A percentile compares a stretch with the other conserved stretches of the same genome.
phyloP scores from a whole-genome alignment of 352 stramenopile genomes.

The Phytopythium chamaehyphon region DNA sequence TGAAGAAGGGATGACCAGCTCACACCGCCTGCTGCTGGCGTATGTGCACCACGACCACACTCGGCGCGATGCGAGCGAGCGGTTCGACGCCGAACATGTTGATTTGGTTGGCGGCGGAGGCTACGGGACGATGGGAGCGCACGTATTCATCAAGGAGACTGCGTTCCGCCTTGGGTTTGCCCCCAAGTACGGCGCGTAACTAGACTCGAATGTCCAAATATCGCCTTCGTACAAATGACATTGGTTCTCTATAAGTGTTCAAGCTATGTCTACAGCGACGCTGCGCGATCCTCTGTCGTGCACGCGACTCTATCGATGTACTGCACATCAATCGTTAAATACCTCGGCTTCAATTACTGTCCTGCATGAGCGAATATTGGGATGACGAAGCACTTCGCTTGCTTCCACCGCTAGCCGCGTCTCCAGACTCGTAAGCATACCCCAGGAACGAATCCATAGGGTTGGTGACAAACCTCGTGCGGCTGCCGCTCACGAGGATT shows the following conservation, averaged over 20 bases:
- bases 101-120: slow-evolving; percentile 31
- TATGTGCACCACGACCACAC: slow-evolving; percentile 63
- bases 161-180: slow-evolving; percentile 71
- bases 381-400: slow-evolving; percentile 4
- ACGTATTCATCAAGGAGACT: slow-evolving; percentile 74
- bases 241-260: too few species aligned
- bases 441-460: slow-evolving; percentile 3
- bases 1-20: slow-evolving; percentile 1
- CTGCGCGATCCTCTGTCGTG: background rate
- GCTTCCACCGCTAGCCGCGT: background rate
- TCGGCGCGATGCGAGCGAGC: slow-evolving; percentile 45
- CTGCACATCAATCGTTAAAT: slow-evolving; percentile 1
- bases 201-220: background rate
- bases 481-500: background rate
- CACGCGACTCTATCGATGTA: background rate
- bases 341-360: slow-evolving; percentile 2
- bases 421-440: background rate
- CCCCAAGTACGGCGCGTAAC: slow-evolving; percentile 76
- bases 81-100: slow-evolving; percentile 46
- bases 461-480: background rate
- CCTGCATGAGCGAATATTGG: slow-evolving; percentile 8
- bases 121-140: slow-evolving; percentile 68
- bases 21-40: slow-evolving; percentile 40
- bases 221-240: background rate
- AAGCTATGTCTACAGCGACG: too few species aligned